These are phyloP conservation scores for Macadamia integrifolia DNA, from an alignment of 164 flowering plant species.

Conservation along the genomic window DNA sequence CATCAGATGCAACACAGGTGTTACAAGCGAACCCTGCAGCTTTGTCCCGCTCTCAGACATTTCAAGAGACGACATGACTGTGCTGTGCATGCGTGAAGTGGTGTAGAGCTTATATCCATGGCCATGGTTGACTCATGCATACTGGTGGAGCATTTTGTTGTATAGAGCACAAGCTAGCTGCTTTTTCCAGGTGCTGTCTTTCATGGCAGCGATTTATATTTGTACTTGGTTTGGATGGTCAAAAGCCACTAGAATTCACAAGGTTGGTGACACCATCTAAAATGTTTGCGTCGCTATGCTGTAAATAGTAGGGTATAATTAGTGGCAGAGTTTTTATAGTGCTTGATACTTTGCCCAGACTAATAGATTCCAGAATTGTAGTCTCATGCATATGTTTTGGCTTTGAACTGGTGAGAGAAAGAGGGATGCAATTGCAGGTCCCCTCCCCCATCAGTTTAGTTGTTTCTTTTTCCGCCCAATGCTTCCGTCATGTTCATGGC, in stretches of 20 bases:
- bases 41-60: conserved; percentile 40
- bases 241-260: background rate
- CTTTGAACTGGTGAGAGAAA: background rate
- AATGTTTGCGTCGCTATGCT: background rate
- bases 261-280: background rate
- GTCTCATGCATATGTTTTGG: background rate
- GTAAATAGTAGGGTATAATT: conserved; percentile 16
- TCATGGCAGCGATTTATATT: background rate
- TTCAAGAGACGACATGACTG: conserved; percentile 34
- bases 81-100: background rate
- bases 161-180: conserved; percentile 3
- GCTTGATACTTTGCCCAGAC: conserved; percentile 7
- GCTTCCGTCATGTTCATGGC: background rate
- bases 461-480: background rate
- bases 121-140: background rate
- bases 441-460: background rate
- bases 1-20: conserved; percentile 20
- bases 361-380: conserved; percentile 1
- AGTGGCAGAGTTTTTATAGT: conserved; percentile 6
- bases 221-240: conserved; percentile 1
- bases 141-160: background rate
- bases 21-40: conserved; percentile 52
- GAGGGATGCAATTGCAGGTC: background rate
- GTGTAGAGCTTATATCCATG: background rate
- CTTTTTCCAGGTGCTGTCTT: background rate